Base-by-base conservation (phyloP, 805 yeast genomes). In the Hanseniaspora osmophila region DNA sequence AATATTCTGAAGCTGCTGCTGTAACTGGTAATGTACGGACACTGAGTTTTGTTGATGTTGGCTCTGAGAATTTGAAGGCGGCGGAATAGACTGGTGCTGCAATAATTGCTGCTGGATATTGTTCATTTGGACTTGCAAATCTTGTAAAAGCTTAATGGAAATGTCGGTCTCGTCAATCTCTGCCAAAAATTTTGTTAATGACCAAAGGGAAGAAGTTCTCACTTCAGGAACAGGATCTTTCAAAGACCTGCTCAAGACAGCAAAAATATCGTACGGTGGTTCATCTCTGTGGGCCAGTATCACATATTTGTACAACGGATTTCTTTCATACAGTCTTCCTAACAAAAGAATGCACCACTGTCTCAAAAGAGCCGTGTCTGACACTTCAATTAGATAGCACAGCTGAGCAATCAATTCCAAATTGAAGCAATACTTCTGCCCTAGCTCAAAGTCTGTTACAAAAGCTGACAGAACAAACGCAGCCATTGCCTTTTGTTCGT, bases 171-270 rank as follows among this genome's bases (percentile, higher is more conserved):
- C 69, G 16, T 56, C 58, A 5, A 60, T 58, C 32, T 69, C 76
- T 3, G 80, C 75, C 33, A 83, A 61, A 55, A 79, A 85, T 35
- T 78, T 74, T 3, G 86, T 75, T 42, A 90, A 65, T 0, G 95
- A 83, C 32, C 78, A 66, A 11, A 92, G 65, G 3, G 85, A 75
- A 0, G 96, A 84, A 0, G 96, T 82, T 46, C 97, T 69, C 1
- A 92, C 95, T 60, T 92, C 98, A 0, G 97, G 96, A 41, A 90
- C 86, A 0, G 96, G 95, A 58, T 92, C 97, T 50, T 74, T 75
- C 15, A 87, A 69, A 37, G 84, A 64, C 19, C 66, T 66, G 30
- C 78, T 59, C 29, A 90, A 54, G 3, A 52, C 49, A 9, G 13
- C 40, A 17, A 46, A 37, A 27, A 46, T 33, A n/a, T 42, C 41